Evolutionary conservation across 495 filamentous ascomycete species (phyloP).

Genomic region (Aspergillus ostianus): DNA sequence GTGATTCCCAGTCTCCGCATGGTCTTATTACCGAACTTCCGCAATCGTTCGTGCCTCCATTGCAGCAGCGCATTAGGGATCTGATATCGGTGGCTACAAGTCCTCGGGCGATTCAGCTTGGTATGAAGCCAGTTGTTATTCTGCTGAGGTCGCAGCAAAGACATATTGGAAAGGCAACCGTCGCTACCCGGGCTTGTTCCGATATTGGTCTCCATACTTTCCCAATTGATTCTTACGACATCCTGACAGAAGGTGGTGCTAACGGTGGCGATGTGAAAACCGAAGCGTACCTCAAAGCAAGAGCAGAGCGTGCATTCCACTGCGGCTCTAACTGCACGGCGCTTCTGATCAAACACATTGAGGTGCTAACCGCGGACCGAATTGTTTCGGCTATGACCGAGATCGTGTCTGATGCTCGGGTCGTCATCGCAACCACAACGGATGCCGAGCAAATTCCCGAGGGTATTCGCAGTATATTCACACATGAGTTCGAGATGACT

Average conservation of each 20-base stretch:
- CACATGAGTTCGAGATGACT: constrained; percentile 89
- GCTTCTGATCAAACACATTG: constrained; percentile 82
- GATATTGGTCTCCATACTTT: constrained; percentile 92
- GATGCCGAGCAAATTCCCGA: constrained; percentile 93
- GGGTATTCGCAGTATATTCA: constrained; percentile 84
- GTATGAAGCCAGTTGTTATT: constrained; percentile 83
- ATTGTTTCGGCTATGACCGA: constrained; percentile 82
- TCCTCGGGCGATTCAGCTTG: constrained; percentile 78
- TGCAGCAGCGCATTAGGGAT: constrained; percentile 77
- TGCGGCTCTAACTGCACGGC: constrained; percentile 81
- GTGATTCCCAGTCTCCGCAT: constrained; percentile 37
- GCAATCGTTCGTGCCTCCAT: constrained; percentile 56
- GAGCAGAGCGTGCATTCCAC: constrained; percentile 82
- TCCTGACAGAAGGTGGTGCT: constrained; percentile 81
- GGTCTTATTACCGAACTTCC: constrained; percentile 46
- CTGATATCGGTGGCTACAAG: constrained; percentile 86
- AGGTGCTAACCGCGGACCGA: constrained; percentile 85
- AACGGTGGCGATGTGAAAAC: constrained; percentile 90
- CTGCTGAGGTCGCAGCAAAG: constrained; percentile 86
- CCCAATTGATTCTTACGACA: constrained; percentile 87
- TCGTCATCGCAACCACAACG: constrained; percentile 89
- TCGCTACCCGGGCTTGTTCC: constrained; percentile 72
- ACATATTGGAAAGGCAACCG: constrained; percentile 81
- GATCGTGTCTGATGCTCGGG: constrained; percentile 66
- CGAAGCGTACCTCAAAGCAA: constrained; percentile 80